Base-by-base conservation (phyloP, 2,329 filamentous ascomycete genomes). In the Plectosphaerella plurivora region DNA sequence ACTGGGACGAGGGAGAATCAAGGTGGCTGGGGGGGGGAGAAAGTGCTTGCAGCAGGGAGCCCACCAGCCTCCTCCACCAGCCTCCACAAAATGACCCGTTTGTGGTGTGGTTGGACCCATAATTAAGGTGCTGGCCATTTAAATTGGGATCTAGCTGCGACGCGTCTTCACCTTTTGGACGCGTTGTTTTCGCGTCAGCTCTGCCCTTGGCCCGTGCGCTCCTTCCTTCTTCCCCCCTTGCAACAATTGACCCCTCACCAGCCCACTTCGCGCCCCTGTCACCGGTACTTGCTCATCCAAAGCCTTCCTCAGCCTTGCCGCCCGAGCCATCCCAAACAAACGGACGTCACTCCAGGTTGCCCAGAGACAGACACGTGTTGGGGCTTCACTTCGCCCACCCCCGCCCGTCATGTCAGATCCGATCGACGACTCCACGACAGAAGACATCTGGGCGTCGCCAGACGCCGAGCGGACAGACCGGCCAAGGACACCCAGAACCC, bases 401-500 rank as follows among this genome's bases (percentile, higher is more conserved):
- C 20, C 22, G 22, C 22, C 45, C 59, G 60, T 53, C 54, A 79
- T 79, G 75, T 67, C 72, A 36, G 74, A 75, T 63, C 62, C 72
- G 50, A 65, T 65, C 45, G 70, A 76, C 53, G 68, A 73, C 57
- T 78, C 75, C 24, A 73, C 79, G 55, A 67, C 71, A n/a, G 75
- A 73, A 41, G 68, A 77, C 54, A 68, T 76, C 49, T 77, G 75
- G 70, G 67, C 69, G 37, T 79, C 76, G 10, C 72, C 74, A 36
- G 64, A 64, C 35, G 68, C 70, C 24, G 59, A 66, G 51, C 57
- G 52, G 15, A 59, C 61, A 16, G 64, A 66, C 47, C 65, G 63
- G n/a, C 64, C 74, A 41, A 73, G 70, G 58, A 72, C 73, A 0
- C 74, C 78, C 10, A 76, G 69, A 59, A 82, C 74, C 18, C 75